Evolutionary conservation across 345 rosid genomes (phyloP).

Genomic region (Chamaenerion angustifolium): DNA sequence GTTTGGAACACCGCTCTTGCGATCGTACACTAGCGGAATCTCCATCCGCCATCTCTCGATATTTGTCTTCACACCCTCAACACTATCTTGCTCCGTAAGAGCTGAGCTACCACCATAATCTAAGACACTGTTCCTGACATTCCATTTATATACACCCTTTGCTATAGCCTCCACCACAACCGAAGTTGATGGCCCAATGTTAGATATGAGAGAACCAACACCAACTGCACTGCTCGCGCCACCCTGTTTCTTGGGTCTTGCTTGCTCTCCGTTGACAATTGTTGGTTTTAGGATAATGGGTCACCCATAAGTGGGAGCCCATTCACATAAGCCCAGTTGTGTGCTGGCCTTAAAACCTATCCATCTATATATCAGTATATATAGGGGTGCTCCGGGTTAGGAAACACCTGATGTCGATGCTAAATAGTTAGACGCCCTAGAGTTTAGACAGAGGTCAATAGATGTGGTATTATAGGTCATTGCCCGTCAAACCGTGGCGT

Average conservation of each 20-base stretch:
- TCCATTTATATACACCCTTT: slow-evolving; percentile 42
- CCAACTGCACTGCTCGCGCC: slow-evolving; percentile 22
- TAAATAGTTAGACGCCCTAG: too few species aligned
- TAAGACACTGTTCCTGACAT: not conserved
- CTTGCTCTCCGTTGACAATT: slow-evolving; percentile 4
- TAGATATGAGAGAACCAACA: slow-evolving; percentile 19
- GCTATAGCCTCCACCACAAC: slow-evolving; percentile 95
- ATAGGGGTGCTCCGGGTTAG: too few species aligned
- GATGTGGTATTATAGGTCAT: too few species aligned
- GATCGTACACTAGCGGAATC: slow-evolving; percentile 20
- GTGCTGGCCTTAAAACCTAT: too few species aligned
- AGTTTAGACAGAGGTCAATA: too few species aligned
- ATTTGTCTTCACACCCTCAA: slow-evolving; percentile 40
- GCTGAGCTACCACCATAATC: slow-evolving; percentile 29
- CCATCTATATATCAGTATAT: too few species aligned
- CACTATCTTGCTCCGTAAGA: slow-evolving; percentile 29
- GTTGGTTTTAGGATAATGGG: too few species aligned
- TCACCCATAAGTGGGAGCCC: too few species aligned
- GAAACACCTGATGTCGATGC: too few species aligned
- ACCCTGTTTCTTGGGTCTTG: slow-evolving; percentile 6
- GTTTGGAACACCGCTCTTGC: slow-evolving; percentile 8
- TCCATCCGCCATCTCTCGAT: slow-evolving; percentile 65
- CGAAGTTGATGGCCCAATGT: slow-evolving; percentile 91
- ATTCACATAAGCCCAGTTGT: too few species aligned
- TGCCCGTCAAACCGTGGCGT: too few species aligned